Evolutionary conservation across 2,329 filamentous ascomycete species (phyloP).

Genomic region (Epichloe gansuensis): DNA sequence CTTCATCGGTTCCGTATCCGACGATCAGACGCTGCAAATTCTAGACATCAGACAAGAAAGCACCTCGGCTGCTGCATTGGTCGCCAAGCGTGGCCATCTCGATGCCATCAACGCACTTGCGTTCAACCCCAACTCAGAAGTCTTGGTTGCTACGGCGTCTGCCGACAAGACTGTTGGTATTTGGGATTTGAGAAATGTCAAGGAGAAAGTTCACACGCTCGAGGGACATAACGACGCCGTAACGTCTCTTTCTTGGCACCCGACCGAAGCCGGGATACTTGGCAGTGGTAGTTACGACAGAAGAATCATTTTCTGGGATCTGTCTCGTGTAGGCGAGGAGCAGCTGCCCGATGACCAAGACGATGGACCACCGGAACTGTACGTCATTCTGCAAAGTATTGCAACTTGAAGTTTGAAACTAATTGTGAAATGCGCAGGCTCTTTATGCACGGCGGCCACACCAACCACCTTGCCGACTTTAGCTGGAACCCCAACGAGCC

Average conservation of each 20-base stretch:
- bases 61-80: constrained; percentile 53
- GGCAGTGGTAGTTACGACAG: constrained; percentile 89
- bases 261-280: constrained; percentile 74
- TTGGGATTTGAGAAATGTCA: constrained; percentile 89
- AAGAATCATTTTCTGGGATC: constrained; percentile 91
- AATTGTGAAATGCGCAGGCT: constrained; percentile 23
- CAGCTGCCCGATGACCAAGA: constrained; percentile 90
- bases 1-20: constrained; percentile 85
- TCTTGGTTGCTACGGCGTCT: constrained; percentile 80
- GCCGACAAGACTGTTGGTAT: constrained; percentile 90
- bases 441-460: constrained; percentile 98
- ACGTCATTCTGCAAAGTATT: constrained; percentile 23
- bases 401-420: neutral
- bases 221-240: constrained; percentile 83
- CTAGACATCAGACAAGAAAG: constrained; percentile 66
- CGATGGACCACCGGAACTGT: constrained; percentile 90
- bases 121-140: constrained; percentile 87
- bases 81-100: constrained; percentile 61
- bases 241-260: constrained; percentile 90
- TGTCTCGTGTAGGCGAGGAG: constrained; percentile 83
- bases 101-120: constrained; percentile 94
- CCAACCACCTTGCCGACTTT: constrained; percentile 91
- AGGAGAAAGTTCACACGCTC: constrained; percentile 77
- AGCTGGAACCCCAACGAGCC: constrained; percentile 96
- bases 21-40: constrained; percentile 86